These are phyloP conservation scores for Austroboletus festivus DNA, from an alignment of 768 basidiomycete genomes.

Conservation along the genomic window DNA sequence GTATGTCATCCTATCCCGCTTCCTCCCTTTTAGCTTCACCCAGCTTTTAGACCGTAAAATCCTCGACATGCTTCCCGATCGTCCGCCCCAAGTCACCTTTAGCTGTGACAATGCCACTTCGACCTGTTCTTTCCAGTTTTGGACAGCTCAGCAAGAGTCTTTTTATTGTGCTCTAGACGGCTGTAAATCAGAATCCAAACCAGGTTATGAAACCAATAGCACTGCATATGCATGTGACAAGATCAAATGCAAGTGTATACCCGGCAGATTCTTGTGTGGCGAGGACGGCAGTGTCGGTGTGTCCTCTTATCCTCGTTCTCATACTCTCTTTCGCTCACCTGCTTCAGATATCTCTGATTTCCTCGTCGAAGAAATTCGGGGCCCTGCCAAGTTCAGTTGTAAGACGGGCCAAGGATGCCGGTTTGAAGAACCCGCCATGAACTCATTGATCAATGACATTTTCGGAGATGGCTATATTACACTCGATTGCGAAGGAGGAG, in stretches of 20 bases:
- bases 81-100: constrained; percentile 96
- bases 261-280: constrained; percentile 90
- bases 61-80: constrained; percentile 82
- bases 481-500: constrained; percentile 81
- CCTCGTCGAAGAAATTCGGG: constrained; percentile 82
- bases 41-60: constrained; percentile 79
- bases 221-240: constrained; percentile 80
- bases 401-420: constrained; percentile 66
- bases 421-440: constrained; percentile 98
- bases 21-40: not conserved
- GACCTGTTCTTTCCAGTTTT: constrained; percentile 95
- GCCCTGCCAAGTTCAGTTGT: constrained; percentile 87
- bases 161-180: constrained; percentile 88
- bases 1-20: constrained; percentile 44
- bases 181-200: constrained; percentile 50
- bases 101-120: constrained; percentile 66
- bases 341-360: constrained; percentile 84
- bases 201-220: constrained; percentile 62
- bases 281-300: constrained; percentile 90
- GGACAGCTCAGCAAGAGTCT: constrained; percentile 91
- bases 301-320: constrained; percentile 28
- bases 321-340: not conserved
- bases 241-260: constrained; percentile 90
- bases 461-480: constrained; percentile 93
- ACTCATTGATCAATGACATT: constrained; percentile 86